These are phyloP conservation scores for Fusarium chuoi DNA, from an alignment of 2,329 filamentous ascomycete species.

Conservation along the genomic window DNA sequence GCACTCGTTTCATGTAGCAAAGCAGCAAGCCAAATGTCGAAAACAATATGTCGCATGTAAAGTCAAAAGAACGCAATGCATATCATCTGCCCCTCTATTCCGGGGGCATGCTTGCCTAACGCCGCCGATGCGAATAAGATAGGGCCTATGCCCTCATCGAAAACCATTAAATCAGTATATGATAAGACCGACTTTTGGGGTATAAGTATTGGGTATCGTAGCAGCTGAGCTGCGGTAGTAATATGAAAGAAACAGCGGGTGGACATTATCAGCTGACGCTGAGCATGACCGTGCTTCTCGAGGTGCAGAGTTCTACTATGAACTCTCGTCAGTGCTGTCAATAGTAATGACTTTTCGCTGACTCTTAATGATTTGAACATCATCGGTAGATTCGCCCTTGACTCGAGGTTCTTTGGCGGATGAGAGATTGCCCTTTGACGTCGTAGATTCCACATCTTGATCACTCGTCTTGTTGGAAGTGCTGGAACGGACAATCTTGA, in stretches of 20 bases:
- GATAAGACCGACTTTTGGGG: neutral
- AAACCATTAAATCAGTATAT: conserved; percentile 12
- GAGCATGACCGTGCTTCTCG: neutral
- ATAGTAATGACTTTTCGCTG: conserved; percentile 23
- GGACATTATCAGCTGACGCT: conserved; percentile 1
- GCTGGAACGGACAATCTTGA: conserved; percentile 7
- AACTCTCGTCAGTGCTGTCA: conserved; percentile 37
- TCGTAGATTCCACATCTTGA: neutral
- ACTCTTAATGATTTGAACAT: conserved; percentile 14
- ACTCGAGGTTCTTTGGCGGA: neutral
- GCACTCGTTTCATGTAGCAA: conserved; percentile 1
- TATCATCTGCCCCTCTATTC: conserved; percentile 9
- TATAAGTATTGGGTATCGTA: conserved; percentile 37
- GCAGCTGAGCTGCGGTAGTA: conserved; percentile 31
- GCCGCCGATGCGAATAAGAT: conserved; percentile 31
- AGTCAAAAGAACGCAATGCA: conserved; percentile 15
- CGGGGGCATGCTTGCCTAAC: conserved; percentile 27
- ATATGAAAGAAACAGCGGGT: conserved; percentile 5
- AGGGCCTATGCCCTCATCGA: conserved; percentile 10
- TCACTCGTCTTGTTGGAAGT: neutral
- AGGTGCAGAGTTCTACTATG: conserved; percentile 15
- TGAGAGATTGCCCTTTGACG: neutral
- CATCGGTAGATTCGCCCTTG: conserved; percentile 13
- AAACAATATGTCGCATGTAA: neutral
- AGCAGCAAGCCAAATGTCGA: conserved; percentile 7